Percentiles rank a stretch among this genome's conserved stretches.
Conservation (phyloP, 1,139 yeast genomes). For the Candida buenavistaensis region DNA sequence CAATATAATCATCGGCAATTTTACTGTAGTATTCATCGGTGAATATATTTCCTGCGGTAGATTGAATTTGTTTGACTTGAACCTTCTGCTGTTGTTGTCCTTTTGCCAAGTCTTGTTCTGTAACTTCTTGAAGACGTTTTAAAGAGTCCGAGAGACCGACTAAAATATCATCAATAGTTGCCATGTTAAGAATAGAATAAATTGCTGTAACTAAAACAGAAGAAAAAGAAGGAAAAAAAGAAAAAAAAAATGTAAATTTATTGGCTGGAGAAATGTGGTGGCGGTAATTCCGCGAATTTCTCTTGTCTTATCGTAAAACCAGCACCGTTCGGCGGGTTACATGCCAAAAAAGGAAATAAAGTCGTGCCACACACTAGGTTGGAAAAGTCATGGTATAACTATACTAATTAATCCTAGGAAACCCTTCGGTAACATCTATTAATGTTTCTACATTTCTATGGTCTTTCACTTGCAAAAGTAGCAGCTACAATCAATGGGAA, state of each 20-base stretch:
- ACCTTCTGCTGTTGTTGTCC: neutral
- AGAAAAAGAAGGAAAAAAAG: slow-evolving; percentile 1
- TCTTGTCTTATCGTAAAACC: too few species aligned
- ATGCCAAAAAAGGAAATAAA: too few species aligned
- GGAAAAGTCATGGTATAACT: too few species aligned
- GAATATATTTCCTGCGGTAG: slow-evolving; percentile 12
- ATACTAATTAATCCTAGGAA: too few species aligned
- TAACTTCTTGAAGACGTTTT: slow-evolving; percentile 8
- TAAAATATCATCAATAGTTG: slow-evolving; percentile 9
- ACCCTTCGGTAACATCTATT: too few species aligned
- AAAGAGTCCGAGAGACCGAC: slow-evolving; percentile 8
- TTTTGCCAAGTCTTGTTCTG: neutral
- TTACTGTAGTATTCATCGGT: slow-evolving; percentile 27
- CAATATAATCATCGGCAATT: slow-evolving; percentile 36
- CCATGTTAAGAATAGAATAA: neutral
- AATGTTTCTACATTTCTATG: too few species aligned
- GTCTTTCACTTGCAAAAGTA: slow-evolving; percentile 70
- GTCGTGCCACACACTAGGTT: neutral
- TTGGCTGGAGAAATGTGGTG: too few species aligned
- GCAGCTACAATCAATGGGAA: slow-evolving; percentile 97
- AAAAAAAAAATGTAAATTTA: too few species aligned
- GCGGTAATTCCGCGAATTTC: too few species aligned
- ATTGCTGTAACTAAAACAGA: too few species aligned
- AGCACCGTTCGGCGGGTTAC: too few species aligned
- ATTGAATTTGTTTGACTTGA: neutral